phyloP scores from a whole-genome alignment of 768 basidiomycete genomes.

The Mycena galericulata region DNA sequence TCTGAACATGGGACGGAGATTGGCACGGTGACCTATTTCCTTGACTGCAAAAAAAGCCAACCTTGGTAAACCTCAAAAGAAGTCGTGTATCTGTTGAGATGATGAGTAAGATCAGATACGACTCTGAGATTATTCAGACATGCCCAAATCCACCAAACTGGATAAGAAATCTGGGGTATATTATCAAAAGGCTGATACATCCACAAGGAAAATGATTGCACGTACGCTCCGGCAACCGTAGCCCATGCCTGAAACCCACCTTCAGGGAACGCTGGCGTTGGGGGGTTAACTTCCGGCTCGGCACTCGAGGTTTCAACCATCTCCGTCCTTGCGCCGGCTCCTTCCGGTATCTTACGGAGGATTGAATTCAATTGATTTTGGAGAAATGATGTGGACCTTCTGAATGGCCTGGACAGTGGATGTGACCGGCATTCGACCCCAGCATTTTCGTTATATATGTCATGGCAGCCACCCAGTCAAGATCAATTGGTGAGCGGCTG shows the following conservation, averaged over 20 bases:
- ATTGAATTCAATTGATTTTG: too few species aligned
- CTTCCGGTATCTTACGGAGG: too few species aligned
- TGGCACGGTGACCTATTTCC: too few species aligned
- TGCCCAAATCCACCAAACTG: constrained; percentile 12
- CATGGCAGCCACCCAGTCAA: too few species aligned
- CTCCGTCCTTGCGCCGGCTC: too few species aligned
- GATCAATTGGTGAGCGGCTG: too few species aligned
- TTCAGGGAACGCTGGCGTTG: constrained; percentile 21
- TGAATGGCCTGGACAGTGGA: too few species aligned
- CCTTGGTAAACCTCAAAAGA: constrained; percentile 50
- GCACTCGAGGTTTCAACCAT: too few species aligned
- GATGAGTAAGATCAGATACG: neutral
- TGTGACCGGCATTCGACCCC: too few species aligned
- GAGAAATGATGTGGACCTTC: too few species aligned
- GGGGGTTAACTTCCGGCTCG: too few species aligned
- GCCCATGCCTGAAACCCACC: constrained; percentile 31
- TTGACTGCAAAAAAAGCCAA: neutral
- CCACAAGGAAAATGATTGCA: neutral
- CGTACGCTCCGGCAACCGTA: constrained; percentile 32
- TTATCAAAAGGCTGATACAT: neutral
- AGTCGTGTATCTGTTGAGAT: constrained; percentile 48
- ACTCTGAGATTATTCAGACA: neutral
- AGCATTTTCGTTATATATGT: too few species aligned
- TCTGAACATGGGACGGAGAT: constrained; percentile 45
- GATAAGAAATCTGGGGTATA: neutral